Percentiles rank a stretch among this genome's conserved stretches.
These are phyloP conservation scores for Medicago ruthenica DNA, from an alignment of 306 rosid species.

Conservation along the genomic window DNA sequence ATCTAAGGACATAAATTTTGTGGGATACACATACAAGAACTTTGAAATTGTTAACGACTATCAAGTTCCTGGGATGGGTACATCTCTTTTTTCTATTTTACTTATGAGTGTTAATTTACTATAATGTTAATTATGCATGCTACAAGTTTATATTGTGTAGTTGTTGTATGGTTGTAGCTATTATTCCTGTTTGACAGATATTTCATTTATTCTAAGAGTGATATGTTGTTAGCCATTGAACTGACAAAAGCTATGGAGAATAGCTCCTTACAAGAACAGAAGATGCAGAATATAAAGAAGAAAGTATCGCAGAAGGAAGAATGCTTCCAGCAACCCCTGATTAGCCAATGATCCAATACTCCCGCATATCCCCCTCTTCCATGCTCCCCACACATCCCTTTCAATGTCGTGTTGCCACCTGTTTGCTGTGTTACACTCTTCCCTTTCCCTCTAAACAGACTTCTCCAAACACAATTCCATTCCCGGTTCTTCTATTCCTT, in stretches of 20 bases:
- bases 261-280: not conserved
- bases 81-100: conserved; percentile 24
- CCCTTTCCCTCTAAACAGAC: too few relatives aligned
- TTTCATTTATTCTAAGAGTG: conserved; percentile 1
- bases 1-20: conserved; percentile 92
- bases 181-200: not conserved
- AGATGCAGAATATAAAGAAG: not conserved
- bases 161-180: conserved; percentile 5
- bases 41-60: conserved; percentile 95
- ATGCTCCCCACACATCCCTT: too few relatives aligned
- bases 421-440: too few relatives aligned
- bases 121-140: conserved; percentile 9
- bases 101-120: not conserved
- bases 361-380: too few relatives aligned
- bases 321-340: not conserved
- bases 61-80: conserved; percentile 98
- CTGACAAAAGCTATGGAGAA: not conserved
- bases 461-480: too few relatives aligned
- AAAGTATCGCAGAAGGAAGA: not conserved
- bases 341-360: too few relatives aligned
- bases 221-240: not conserved
- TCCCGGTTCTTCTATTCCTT: too few relatives aligned
- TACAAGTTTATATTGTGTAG: conserved; percentile 4
- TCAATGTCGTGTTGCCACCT: too few relatives aligned
- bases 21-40: conserved; percentile 95